phyloP scores from a whole-genome alignment of 1,139 yeast species.

The Trichomonascaceae sp. region DNA sequence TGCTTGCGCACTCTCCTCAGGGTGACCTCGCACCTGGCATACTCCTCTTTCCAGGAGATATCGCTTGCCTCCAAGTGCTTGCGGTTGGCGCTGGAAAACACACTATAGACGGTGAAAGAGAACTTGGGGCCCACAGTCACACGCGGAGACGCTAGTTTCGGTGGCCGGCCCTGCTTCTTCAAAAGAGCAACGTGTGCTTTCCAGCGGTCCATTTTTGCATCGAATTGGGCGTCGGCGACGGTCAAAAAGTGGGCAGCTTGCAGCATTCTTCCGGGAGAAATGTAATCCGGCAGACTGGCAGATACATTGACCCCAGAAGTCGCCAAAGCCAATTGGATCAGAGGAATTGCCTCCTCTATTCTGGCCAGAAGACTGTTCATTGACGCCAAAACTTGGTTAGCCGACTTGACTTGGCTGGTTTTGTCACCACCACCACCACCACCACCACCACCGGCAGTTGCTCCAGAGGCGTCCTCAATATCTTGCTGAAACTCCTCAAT shows the following conservation, averaged over 20 bases:
- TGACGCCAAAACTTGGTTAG: conserved; percentile 33
- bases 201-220: conserved; percentile 1
- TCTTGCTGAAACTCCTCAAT: conserved; percentile 46
- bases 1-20: conserved; percentile 24
- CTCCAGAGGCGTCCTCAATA: conserved; percentile 21
- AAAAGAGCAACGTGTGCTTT: too few species aligned
- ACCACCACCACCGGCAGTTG: background rate
- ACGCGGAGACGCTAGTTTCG: conserved; percentile 1
- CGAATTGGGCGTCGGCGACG: conserved; percentile 29
- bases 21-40: conserved; percentile 40
- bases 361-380: conserved; percentile 37
- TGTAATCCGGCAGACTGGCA: conserved; percentile 37
- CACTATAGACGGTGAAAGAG: conserved; percentile 45
- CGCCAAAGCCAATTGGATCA: conserved; percentile 51
- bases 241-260: conserved; percentile 46
- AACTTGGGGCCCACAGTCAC: conserved; percentile 49
- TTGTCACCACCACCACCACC: too few species aligned
- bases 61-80: conserved; percentile 25
- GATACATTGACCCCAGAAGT: conserved; percentile 58
- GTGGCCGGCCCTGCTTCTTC: too few species aligned
- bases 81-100: conserved; percentile 47
- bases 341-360: conserved; percentile 60
- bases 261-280: conserved; percentile 54
- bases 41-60: conserved; percentile 66
- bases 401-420: too few species aligned